Base-by-base conservation (phyloP, 768 basidiomycete species). In the Omphalotus guepiniiformis region DNA sequence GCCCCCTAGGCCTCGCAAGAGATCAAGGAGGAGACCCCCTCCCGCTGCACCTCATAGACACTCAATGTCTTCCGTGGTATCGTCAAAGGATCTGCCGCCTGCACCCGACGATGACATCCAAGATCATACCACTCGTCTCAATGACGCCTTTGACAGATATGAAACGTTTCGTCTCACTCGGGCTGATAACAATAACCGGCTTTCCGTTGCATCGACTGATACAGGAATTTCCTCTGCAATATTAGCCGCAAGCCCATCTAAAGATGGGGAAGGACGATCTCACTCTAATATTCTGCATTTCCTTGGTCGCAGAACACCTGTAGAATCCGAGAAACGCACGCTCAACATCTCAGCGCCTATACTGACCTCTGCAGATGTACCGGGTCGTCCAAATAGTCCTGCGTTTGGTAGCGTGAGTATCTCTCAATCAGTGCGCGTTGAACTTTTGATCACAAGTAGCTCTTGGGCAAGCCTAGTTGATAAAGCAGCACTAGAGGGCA, bases 391-490 rank as follows among this genome's bases (percentile, higher is more conserved):
- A 36, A 71, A 64, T 1, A 83, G 79, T 59, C 78, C 83, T 4
- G 76, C 74, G 4, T 91, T 93, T 60, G 85, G 86, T 28, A 77
- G 74, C 48, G 86, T 86, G 58, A 49, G 73, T 66, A 42, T 46
- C 49, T 12, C 47, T 53, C 45, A 37, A 29, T 22, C 19, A 18
- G 49, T 43, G 19, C 16, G 27, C 26, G 9, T 49, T 42, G 9
- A 34, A 15, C 35, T 9, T 2, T 18, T 21, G 8, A 34, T 39
- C 35, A 18, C 4, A 41, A 50, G 19, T 42, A 93, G 79, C n/a
- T 93, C 92, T 0, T 98, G 95, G 95, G 84, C 90, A 6, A 95
- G 93, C 62, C 67, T 97, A 41, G 85, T 97, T 0, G 89, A 96
- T 57, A 83, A 82, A 53, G 79, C 82, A 27, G 91, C 88, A 0